These are phyloP conservation scores for Russula foetens DNA, from an alignment of 768 basidiomycete species.

Conservation along the genomic window DNA sequence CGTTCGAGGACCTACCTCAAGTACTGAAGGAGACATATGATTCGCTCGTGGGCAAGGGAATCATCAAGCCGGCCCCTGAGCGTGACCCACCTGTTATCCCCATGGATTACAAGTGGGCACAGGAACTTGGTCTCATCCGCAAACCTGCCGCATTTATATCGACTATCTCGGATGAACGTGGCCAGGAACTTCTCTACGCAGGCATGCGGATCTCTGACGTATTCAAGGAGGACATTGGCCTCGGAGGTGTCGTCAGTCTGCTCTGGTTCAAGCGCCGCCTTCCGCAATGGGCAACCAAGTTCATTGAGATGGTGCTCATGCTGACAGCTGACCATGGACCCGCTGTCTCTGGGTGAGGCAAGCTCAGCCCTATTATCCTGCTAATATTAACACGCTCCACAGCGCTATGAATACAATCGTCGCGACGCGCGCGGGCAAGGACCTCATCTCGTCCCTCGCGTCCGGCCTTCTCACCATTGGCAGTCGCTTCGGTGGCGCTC, in stretches of 20 bases:
- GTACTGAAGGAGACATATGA: slow-evolving; percentile 84
- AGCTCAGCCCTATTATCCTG: background rate
- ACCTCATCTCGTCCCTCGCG: slow-evolving; percentile 91
- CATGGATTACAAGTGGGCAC: slow-evolving; percentile 99
- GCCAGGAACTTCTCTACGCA: slow-evolving; percentile 95
- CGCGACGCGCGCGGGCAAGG: slow-evolving; percentile 98
- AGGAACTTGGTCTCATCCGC: slow-evolving; percentile 95
- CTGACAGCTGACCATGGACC: slow-evolving; percentile 98
- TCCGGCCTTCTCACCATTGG: slow-evolving; percentile 97
- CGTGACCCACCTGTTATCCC: slow-evolving; percentile 91
- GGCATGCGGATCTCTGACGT: slow-evolving; percentile 99
- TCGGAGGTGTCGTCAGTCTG: slow-evolving; percentile 93
- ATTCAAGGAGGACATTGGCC: slow-evolving; percentile 94
- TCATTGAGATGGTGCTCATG: slow-evolving; percentile 99
- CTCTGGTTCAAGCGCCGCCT: slow-evolving; percentile 97
- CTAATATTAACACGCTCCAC: background rate
- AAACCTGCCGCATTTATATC: slow-evolving; percentile 99
- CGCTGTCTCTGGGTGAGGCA: slow-evolving; percentile 69
- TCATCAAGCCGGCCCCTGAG: slow-evolving; percentile 65
- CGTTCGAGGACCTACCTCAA: slow-evolving; percentile 91
- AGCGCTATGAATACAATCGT: slow-evolving; percentile 99
- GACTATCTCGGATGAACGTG: slow-evolving; percentile 98
- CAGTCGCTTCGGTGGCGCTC: slow-evolving; percentile 95
- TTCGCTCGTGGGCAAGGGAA: slow-evolving; percentile 59
- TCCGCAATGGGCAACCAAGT: slow-evolving; percentile 91